Evolutionary conservation across 2,329 filamentous ascomycete species (phyloP), one percentile per base, ranked within the genome.

Genomic region (Cyphellophora attinorum): DNA sequence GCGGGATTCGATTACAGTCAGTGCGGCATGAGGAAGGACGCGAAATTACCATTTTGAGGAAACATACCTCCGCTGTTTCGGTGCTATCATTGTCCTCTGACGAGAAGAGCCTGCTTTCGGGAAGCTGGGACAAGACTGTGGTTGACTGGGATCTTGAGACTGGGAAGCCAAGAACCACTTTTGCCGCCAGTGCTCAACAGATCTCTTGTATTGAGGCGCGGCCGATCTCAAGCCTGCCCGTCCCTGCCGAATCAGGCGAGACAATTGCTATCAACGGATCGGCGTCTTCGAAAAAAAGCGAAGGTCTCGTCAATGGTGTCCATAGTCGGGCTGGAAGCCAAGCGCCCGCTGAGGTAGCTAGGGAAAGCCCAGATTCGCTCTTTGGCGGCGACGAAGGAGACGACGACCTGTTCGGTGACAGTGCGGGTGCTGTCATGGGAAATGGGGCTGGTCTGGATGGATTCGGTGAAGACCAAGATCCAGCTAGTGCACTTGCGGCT

Each of bases 141-240:
- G 74, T 86, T 34, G 88, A 96, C 54, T 98, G 91, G 91, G 91
- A 96, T 56, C 59, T 98, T 16, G 85, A 96, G 51, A 91, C 76
- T 1, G 91, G 91, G 0, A 70, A 81, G 49, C 69, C 81, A 5
- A 79, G 77, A 45, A 74, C 88, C 8, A 71, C 72, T 4, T 98
- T 91, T 51, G 77, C 80, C 30, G 80, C 81, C 2, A 84, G 72
- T 34, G 83, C 79, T 11, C 70, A 82, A 5, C 91, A 98, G 54
- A 86, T 96, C 39, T 91, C 85, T 2, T 77, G 85, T 2, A 78
- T 98, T 27, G 88, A 96, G 58, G 72, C 85, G 38, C 74, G 91
- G 3, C 89, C 91, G 2, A 68, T 81, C 34, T 85, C 78, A 15
- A 80, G 75, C 19, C 60, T 84, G 0, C 78, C 83, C 1, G 73